phyloP scores from a whole-genome alignment of 73 alveolate species.

The Stentor roeselii region DNA sequence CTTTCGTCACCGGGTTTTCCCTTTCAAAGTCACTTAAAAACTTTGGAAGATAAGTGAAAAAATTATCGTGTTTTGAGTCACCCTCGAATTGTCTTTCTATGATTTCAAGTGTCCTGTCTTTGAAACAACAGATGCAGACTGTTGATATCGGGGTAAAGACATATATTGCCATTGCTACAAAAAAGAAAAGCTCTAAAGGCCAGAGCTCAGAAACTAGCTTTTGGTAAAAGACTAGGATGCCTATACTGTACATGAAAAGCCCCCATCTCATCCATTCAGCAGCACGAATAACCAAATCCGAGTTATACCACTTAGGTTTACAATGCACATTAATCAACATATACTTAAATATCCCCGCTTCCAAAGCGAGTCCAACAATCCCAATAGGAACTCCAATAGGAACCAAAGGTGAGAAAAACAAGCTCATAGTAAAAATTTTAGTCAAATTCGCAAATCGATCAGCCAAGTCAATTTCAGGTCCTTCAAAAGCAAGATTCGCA shows the following conservation, averaged over 20 bases:
- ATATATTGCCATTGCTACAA: background rate
- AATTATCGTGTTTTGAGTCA: constrained; percentile 24
- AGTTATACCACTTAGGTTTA: background rate
- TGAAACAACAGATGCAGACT: background rate
- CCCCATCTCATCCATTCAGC: constrained; percentile 6
- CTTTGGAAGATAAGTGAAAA: constrained; percentile 7
- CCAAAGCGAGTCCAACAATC: background rate
- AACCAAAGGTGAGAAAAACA: background rate
- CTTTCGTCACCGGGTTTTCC: constrained; percentile 59
- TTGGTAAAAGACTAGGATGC: background rate
- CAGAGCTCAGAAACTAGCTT: background rate
- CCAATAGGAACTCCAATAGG: constrained; percentile 23
- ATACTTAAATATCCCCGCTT: background rate
- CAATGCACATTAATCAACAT: background rate
- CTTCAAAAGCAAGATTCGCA: constrained; percentile 10
- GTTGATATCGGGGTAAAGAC: background rate
- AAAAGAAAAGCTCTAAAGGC: background rate
- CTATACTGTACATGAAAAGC: background rate
- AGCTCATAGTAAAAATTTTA: background rate
- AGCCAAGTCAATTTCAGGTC: constrained; percentile 20
- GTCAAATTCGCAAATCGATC: constrained; percentile 21
- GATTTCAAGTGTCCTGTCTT: background rate
- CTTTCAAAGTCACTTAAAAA: constrained; percentile 57
- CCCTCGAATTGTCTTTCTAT: background rate
- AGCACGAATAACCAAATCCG: background rate